A percentile compares a stretch with the other conserved stretches of the same genome.
These are phyloP conservation scores for Plenodomus tracheiphilus DNA, from an alignment of 2,329 filamentous ascomycete species.

Conservation along the genomic window DNA sequence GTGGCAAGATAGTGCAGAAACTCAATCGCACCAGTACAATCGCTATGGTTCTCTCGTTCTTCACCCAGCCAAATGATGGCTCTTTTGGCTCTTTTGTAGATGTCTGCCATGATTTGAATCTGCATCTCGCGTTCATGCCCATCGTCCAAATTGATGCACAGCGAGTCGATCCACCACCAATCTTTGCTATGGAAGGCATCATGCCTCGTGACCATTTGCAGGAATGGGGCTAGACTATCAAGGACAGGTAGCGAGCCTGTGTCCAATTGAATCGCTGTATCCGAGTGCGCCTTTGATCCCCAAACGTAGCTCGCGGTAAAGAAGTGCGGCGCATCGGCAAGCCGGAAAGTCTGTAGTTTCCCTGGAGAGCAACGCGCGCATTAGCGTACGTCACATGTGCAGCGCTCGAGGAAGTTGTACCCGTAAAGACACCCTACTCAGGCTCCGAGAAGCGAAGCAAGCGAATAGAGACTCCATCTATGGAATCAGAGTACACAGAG, in stretches of 20 bases:
- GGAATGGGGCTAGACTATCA: slow-evolving; percentile 23
- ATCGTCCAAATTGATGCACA: slow-evolving; percentile 36
- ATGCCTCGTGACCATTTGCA: slow-evolving; percentile 26
- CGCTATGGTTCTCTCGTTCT: slow-evolving; percentile 18
- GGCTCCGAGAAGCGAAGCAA: slow-evolving; percentile 16
- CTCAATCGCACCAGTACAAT: slow-evolving; percentile 30
- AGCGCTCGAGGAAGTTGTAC: not conserved
- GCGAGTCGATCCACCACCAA: slow-evolving; percentile 40
- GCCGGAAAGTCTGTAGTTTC: slow-evolving; percentile 22
- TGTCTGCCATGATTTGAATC: slow-evolving; percentile 38
- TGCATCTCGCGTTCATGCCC: slow-evolving; percentile 30
- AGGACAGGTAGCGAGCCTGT: slow-evolving; percentile 23
- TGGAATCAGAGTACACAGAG: slow-evolving; percentile 10
- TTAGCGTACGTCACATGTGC: not conserved
- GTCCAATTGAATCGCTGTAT: slow-evolving; percentile 13
- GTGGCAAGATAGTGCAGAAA: slow-evolving; percentile 27
- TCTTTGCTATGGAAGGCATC: slow-evolving; percentile 22
- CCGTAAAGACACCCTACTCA: slow-evolving; percentile 14
- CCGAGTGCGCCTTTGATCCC: slow-evolving; percentile 19
- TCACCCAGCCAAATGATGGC: slow-evolving; percentile 34
- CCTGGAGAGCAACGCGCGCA: slow-evolving; percentile 4
- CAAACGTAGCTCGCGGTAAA: slow-evolving; percentile 36
- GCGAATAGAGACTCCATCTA: slow-evolving; percentile 14
- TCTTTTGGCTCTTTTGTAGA: slow-evolving; percentile 27
- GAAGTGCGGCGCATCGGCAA: slow-evolving; percentile 31